phyloP scores from a whole-genome alignment of 768 basidiomycete genomes.

The Cubamyces lactineus region DNA sequence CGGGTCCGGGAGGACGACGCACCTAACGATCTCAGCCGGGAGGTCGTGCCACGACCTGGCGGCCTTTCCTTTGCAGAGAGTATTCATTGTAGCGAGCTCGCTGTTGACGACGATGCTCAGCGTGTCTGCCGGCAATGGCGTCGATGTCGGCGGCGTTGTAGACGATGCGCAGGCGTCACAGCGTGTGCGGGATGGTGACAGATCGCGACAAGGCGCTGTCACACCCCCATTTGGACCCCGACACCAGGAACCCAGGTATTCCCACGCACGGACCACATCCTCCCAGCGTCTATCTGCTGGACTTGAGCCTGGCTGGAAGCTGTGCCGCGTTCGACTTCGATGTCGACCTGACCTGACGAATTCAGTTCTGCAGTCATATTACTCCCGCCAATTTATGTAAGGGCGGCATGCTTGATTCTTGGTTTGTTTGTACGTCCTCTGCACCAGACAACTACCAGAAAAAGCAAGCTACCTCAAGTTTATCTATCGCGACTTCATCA shows the following conservation, averaged over 20 bases:
- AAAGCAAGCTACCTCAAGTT: too few species aligned
- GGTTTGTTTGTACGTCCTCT: too few species aligned
- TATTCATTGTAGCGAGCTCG: constrained; percentile 4
- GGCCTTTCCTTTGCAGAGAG: constrained; percentile 58
- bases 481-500: constrained; percentile 34
- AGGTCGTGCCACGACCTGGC: constrained; percentile 65
- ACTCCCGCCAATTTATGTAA: too few species aligned
- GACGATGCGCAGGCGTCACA: constrained; percentile 33
- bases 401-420: too few species aligned
- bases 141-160: constrained; percentile 15
- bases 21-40: constrained; percentile 65
- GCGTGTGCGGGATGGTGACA: constrained; percentile 31
- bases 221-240: constrained; percentile 26
- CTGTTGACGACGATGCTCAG: constrained; percentile 1
- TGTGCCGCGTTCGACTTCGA: neutral
- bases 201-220: constrained; percentile 34
- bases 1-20: constrained; percentile 27
- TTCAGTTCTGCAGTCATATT: too few species aligned
- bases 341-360: too few species aligned
- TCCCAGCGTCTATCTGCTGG: neutral
- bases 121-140: neutral
- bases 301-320: neutral
- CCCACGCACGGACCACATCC: constrained; percentile 34
- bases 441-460: too few species aligned
- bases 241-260: constrained; percentile 21